phyloP scores from a whole-genome alignment of 495 filamentous ascomycete genomes.

The Platismatia glauca region DNA sequence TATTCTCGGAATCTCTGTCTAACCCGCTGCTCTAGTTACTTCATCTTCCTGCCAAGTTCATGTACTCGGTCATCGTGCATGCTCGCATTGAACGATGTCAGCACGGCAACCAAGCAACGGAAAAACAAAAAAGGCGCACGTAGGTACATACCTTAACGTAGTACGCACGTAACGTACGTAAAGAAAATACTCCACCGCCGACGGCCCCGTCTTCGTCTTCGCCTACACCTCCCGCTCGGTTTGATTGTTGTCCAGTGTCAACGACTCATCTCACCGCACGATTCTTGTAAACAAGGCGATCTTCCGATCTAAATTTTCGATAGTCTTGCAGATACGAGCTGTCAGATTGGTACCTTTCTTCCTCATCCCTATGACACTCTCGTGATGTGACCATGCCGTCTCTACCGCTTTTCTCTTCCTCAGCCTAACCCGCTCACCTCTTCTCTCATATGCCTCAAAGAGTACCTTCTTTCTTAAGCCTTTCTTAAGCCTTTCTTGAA shows the following conservation, averaged over 20 bases:
- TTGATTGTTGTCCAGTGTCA: no score
- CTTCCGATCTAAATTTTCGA: constrained; percentile 4
- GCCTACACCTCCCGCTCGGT: neutral
- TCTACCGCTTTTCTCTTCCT: neutral
- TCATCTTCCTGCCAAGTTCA: neutral
- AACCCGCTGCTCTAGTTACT: no score
- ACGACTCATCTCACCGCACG: neutral
- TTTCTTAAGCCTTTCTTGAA: neutral
- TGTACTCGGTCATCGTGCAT: neutral
- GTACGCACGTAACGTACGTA: no score
- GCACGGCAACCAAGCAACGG: neutral
- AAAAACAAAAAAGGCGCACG: neutral
- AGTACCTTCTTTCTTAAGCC: neutral
- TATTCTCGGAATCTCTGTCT: neutral
- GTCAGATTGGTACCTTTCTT: neutral
- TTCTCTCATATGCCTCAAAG: constrained; percentile 5
- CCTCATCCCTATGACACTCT: neutral
- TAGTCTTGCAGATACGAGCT: constrained; percentile 17
- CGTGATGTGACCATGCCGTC: neutral
- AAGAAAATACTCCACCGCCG: neutral
- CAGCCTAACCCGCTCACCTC: neutral
- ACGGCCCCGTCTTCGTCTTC: neutral
- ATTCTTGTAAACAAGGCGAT: neutral
- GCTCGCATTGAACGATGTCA: no score
- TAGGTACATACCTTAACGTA: neutral